phyloP scores from a whole-genome alignment of 192 early-diverging fungal genomes.

The Mortierella antarctica region DNA sequence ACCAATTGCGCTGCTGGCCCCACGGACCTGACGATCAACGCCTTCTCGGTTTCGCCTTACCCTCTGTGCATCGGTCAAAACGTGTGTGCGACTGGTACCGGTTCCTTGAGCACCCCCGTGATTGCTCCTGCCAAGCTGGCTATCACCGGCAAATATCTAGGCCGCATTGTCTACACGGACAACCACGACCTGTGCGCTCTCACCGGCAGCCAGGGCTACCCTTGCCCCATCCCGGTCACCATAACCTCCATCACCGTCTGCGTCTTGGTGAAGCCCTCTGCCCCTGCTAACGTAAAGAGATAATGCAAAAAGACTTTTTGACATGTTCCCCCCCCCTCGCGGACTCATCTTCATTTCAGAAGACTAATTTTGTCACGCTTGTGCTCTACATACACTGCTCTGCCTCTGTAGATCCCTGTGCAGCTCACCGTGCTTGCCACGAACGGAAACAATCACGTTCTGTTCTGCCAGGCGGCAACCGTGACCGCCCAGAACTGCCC shows the following conservation, averaged over 20 bases:
- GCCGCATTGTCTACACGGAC: constrained; percentile 31
- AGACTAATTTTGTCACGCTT: neutral
- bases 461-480: constrained; percentile 33
- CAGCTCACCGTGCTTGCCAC: constrained; percentile 16
- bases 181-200: constrained; percentile 19
- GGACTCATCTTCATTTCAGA: neutral
- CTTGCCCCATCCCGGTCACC: constrained; percentile 25
- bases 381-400: neutral
- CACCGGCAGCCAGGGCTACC: neutral
- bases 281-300: constrained; percentile 23
- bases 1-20: constrained; percentile 20
- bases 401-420: constrained; percentile 7
- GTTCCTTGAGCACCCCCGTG: constrained; percentile 45
- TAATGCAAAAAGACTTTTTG: neutral
- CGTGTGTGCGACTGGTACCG: constrained; percentile 31
- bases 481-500: constrained; percentile 24
- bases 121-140: constrained; percentile 12
- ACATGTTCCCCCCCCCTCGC: neutral
- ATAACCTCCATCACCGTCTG: constrained; percentile 26
- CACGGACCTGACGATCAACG: constrained; percentile 42
- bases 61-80: constrained; percentile 45
- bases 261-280: constrained; percentile 20
- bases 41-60: constrained; percentile 53
- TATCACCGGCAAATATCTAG: constrained; percentile 14
- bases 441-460: constrained; percentile 20